Evolutionary conservation across 768 basidiomycete species (phyloP).

Genomic region (Macrolepiota fuliginosa): DNA sequence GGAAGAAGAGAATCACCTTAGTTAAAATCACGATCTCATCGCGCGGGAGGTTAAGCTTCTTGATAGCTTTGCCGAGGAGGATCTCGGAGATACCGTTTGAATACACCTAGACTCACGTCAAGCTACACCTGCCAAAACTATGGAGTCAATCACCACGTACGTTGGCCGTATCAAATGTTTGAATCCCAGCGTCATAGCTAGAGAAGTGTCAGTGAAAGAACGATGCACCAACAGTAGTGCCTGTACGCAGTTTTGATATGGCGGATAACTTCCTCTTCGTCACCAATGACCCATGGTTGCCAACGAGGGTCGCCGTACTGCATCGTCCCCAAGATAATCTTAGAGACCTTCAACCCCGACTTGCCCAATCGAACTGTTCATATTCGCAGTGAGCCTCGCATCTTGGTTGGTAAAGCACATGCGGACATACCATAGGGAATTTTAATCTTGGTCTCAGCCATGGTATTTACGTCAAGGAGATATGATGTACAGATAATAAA

Average conservation of each 20-base stretch:
- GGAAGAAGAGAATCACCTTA: conserved; percentile 44
- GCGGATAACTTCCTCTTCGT: conserved; percentile 49
- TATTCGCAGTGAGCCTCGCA: neutral
- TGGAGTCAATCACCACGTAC: conserved; percentile 20
- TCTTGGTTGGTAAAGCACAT: neutral
- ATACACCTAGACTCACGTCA: conserved; percentile 42
- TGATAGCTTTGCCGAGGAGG: conserved; percentile 71
- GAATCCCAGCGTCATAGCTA: conserved; percentile 60
- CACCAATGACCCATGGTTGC: conserved; percentile 45
- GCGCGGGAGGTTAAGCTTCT: conserved; percentile 59
- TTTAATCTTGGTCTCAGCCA: neutral
- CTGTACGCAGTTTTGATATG: conserved; percentile 49
- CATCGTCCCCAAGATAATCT: conserved; percentile 65
- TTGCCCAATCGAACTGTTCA: conserved; percentile 43
- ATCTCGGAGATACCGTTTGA: conserved; percentile 65
- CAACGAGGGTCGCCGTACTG: conserved; percentile 52
- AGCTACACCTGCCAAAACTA: neutral
- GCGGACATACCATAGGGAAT: neutral
- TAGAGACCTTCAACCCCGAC: conserved; percentile 63
- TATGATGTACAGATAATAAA: too few relatives aligned
- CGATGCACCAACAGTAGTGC: neutral
- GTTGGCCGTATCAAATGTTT: conserved; percentile 60
- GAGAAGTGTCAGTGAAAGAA: neutral
- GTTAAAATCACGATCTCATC: conserved; percentile 83
- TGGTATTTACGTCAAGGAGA: neutral